These are phyloP conservation scores for Podaxis sp. DNA, from an alignment of 768 basidiomycete genomes.

Conservation along the genomic window DNA sequence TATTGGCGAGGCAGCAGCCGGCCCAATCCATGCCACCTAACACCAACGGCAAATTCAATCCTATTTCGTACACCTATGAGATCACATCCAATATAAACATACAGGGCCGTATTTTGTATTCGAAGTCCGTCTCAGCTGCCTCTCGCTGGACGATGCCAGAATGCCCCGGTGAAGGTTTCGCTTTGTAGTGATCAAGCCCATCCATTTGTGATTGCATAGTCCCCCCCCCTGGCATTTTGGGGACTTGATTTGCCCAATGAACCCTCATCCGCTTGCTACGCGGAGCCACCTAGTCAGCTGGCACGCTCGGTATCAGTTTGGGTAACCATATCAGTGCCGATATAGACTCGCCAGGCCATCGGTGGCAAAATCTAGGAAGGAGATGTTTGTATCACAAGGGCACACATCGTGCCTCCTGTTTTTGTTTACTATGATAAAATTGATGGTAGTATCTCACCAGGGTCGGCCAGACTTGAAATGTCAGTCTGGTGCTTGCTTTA, in stretches of 20 bases:
- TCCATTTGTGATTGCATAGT: too few relatives aligned
- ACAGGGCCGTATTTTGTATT: background rate
- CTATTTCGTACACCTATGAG: background rate
- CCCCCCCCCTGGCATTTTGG: too few relatives aligned
- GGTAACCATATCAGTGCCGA: too few relatives aligned
- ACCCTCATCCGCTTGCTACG: too few relatives aligned
- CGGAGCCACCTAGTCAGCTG: too few relatives aligned
- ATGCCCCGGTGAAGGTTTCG: background rate
- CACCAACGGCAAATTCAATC: background rate
- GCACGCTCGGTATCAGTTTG: too few relatives aligned
- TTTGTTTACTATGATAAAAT: background rate
- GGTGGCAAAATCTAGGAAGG: background rate
- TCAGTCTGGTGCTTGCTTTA: background rate
- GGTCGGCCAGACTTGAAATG: slow-evolving; percentile 1
- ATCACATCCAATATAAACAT: slow-evolving; percentile 7
- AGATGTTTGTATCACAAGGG: background rate
- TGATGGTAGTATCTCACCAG: background rate
- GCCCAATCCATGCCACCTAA: background rate
- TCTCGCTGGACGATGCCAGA: background rate
- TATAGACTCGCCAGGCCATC: too few relatives aligned
- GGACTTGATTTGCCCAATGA: too few relatives aligned
- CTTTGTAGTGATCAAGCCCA: too few relatives aligned
- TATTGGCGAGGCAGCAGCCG: background rate
- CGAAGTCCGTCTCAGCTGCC: background rate
- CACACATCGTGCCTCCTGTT: background rate